These are phyloP conservation scores for Neurospora sublineolata DNA, from an alignment of 495 filamentous ascomycete genomes.

Conservation along the genomic window DNA sequence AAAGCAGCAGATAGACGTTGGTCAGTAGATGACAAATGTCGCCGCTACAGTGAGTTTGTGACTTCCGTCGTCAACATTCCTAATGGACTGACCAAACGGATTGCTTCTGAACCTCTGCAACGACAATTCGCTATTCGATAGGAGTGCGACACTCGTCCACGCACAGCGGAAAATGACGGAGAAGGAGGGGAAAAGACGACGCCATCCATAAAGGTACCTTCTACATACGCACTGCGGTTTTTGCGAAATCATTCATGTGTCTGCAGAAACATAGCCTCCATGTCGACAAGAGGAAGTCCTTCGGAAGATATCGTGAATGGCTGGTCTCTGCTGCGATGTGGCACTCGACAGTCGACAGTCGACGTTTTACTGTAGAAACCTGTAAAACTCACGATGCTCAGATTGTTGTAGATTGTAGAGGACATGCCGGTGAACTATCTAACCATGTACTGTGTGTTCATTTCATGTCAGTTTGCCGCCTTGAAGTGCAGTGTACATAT, in stretches of 20 bases:
- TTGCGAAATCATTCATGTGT: neutral
- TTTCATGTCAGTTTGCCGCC: neutral
- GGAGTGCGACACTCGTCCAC: neutral
- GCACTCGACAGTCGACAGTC: neutral
- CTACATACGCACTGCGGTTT: neutral
- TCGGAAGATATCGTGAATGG: neutral
- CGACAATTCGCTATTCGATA: neutral
- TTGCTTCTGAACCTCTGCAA: neutral
- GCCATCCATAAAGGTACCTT: neutral
- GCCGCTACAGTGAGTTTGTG: neutral
- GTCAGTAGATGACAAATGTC: neutral
- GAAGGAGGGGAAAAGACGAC: neutral
- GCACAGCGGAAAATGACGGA: neutral
- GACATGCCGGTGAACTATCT: neutral
- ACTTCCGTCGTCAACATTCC: neutral
- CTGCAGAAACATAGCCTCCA: neutral
- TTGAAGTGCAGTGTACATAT: neutral
- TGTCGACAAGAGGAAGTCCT: neutral
- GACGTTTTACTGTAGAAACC: neutral
- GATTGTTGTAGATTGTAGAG: neutral
- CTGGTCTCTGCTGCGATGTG: neutral
- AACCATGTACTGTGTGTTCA: neutral
- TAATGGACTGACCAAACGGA: neutral
- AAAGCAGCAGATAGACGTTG: neutral
- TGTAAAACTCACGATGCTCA: neutral